A percentile compares a stretch with the other conserved stretches of the same genome.
Evolutionary conservation across 306 rosid genomes (phyloP).

Genomic region (Mimosa pudica): DNA sequence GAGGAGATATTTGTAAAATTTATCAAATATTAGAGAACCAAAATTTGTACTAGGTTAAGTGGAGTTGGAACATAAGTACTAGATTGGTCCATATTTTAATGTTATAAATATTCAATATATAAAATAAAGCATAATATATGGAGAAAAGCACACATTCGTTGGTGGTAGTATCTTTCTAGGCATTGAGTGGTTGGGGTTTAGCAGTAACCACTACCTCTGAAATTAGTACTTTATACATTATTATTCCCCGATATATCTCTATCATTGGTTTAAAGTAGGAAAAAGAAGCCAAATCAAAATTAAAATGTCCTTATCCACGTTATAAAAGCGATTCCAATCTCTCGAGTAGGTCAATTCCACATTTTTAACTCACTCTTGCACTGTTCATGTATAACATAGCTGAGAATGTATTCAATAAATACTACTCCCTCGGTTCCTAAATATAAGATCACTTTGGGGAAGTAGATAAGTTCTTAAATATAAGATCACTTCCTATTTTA

Average conservation of each 20-base stretch:
- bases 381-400: too few relatives aligned
- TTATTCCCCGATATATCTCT: not conserved
- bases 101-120: not conserved
- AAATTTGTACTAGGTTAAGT: not conserved
- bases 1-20: not conserved
- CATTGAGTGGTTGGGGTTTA: slow-evolving; percentile 19
- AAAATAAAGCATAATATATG: not conserved
- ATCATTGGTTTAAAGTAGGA: not conserved
- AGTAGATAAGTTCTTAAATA: too few relatives aligned
- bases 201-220: not conserved
- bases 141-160: not conserved
- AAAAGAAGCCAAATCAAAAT: not conserved
- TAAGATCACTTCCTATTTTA: too few relatives aligned
- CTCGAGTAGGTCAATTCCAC: slow-evolving; percentile 6
- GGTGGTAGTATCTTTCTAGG: not conserved
- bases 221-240: not conserved
- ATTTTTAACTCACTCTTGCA: too few relatives aligned
- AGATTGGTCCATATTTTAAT: not conserved
- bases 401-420: too few relatives aligned
- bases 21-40: not conserved
- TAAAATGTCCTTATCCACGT: not conserved
- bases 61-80: not conserved
- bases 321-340: not conserved
- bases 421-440: too few relatives aligned
- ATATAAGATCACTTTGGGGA: too few relatives aligned